A percentile compares a stretch with the other conserved stretches of the same genome.
Conservation (phyloP, 2,329 filamentous ascomycete genomes). For the Pseudopithomyces maydicus region DNA sequence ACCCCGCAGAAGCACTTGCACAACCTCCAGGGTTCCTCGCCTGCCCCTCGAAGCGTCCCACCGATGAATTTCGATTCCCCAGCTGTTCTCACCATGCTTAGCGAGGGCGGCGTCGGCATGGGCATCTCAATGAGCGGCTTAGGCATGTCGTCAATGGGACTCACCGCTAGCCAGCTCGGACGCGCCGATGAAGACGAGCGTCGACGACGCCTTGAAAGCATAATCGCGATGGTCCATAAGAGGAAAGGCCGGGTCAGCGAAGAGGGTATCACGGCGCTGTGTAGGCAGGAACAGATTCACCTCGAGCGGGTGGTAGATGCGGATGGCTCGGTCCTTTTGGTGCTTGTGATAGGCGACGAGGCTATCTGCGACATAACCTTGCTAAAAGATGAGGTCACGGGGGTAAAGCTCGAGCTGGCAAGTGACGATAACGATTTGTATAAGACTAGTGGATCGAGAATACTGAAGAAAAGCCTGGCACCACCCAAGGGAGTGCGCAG, state of each 20-base stretch:
- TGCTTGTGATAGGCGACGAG: conserved; percentile 42
- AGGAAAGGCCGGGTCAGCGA: conserved; percentile 75
- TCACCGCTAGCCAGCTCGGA: conserved; percentile 44
- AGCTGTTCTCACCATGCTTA: conserved; percentile 49
- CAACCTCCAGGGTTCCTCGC: conserved; percentile 41
- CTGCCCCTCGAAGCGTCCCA: conserved; percentile 50
- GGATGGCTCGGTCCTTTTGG: conserved; percentile 38
- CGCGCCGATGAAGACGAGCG: conserved; percentile 60
- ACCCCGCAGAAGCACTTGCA: conserved; percentile 44
- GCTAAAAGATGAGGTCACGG: conserved; percentile 52
- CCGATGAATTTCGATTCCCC: conserved; percentile 49
- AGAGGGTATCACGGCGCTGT: conserved; percentile 74
- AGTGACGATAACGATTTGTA: conserved; percentile 63
- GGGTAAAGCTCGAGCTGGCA: conserved; percentile 67
- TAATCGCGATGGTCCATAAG: conserved; percentile 68
- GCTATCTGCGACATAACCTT: conserved; percentile 36
- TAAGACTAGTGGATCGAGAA: conserved; percentile 52
- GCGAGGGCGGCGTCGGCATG: conserved; percentile 49
- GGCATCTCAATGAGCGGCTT: conserved; percentile 42
- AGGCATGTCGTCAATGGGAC: conserved; percentile 46
- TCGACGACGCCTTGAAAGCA: conserved; percentile 60
- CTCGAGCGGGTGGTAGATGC: conserved; percentile 38
- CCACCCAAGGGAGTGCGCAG: conserved; percentile 65
- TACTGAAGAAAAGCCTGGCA: conserved; percentile 69
- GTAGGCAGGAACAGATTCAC: conserved; percentile 67